Base-by-base conservation (phyloP, 371 early-diverging fungal genomes). In the Apophysomyces trapeziformis region DNA sequence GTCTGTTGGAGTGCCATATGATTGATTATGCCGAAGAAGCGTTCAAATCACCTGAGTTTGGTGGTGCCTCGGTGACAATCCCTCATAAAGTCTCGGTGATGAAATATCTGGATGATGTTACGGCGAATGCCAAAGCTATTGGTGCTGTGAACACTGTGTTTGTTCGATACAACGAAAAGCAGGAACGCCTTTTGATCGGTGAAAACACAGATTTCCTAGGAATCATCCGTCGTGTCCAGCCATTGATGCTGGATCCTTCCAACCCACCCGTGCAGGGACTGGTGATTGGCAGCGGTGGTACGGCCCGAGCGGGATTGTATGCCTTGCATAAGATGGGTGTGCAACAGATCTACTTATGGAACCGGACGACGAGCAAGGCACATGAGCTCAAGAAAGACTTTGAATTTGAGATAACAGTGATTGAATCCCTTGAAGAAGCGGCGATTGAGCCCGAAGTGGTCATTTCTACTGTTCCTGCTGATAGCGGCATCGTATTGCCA, bases 201-300 rank as follows among this genome's bases (percentile, higher is more conserved):
- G 95, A 95, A 64, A 97, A 97, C 76, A 99, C 98, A 5, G 99
- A 99, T 71, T 97, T 93, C 83, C 71, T 95, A 5, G 98, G 97
- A 38, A 96, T 97, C 67, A 80, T 83, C 61, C 79, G 82, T 41
- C 82, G 86, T 58, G 81, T 96, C 36, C 81, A 85, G 63, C 77
- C 82, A 4, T 59, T 82, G 56, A 85, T 86, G 75, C 65, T 79
- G 47, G 78, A 80, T 66, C 68, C 77, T 43, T 67, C 54, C 61
- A 71, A 68, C 38, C 68, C 74, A 9, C 78, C 79, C 8, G 71
- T 71, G 11, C 64, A 81, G 57, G 82, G 96, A 9, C 85, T 95
- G 37, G 93, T 98, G 4, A 85, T 98, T 63, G 99, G 99, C n/a
- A 97, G 95, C 7, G 99, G 99, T 54, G 99, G 99, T 12, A 98